Evolutionary conservation across 73 alveolate genomes (phyloP).

Genomic region (Halteria grandinella): DNA sequence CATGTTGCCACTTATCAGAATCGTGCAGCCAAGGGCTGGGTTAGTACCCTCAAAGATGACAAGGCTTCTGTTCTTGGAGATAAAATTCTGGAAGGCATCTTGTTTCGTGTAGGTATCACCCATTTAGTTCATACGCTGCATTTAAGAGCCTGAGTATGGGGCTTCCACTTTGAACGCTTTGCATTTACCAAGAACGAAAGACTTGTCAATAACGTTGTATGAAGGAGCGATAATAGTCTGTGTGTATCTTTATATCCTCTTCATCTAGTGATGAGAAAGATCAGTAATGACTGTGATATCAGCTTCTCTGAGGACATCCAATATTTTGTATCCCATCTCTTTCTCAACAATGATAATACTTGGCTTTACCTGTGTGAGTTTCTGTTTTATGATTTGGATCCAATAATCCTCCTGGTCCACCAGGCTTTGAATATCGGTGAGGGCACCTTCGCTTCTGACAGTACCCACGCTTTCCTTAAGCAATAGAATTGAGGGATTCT

Average conservation of each 20-base stretch:
- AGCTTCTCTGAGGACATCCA: slow-evolving; percentile 64
- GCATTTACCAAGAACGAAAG: slow-evolving; percentile 43
- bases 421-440: slow-evolving; percentile 56
- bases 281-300: slow-evolving; percentile 68
- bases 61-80: slow-evolving; percentile 32
- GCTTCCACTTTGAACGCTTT: slow-evolving; percentile 10
- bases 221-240: slow-evolving; percentile 44
- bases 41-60: slow-evolving; percentile 61
- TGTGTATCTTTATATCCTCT: slow-evolving; percentile 30
- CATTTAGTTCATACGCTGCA: background rate
- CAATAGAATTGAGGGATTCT: slow-evolving; percentile 73
- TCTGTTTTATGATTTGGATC: slow-evolving; percentile 68
- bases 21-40: slow-evolving; percentile 70
- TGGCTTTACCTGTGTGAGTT: slow-evolving; percentile 72
- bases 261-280: slow-evolving; percentile 22
- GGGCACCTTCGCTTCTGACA: slow-evolving; percentile 32
- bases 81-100: background rate
- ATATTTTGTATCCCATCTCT: slow-evolving; percentile 62
- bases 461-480: slow-evolving; percentile 60
- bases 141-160: slow-evolving; percentile 47
- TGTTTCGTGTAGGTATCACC: background rate
- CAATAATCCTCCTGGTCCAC: slow-evolving; percentile 64
- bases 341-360: slow-evolving; percentile 80
- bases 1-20: slow-evolving; percentile 54
- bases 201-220: slow-evolving; percentile 30